Evolutionary conservation across 108 stramenopile species (phyloP), one percentile per base, ranked within the genome.

Genomic region (Pseudonitzschia multiseries): DNA sequence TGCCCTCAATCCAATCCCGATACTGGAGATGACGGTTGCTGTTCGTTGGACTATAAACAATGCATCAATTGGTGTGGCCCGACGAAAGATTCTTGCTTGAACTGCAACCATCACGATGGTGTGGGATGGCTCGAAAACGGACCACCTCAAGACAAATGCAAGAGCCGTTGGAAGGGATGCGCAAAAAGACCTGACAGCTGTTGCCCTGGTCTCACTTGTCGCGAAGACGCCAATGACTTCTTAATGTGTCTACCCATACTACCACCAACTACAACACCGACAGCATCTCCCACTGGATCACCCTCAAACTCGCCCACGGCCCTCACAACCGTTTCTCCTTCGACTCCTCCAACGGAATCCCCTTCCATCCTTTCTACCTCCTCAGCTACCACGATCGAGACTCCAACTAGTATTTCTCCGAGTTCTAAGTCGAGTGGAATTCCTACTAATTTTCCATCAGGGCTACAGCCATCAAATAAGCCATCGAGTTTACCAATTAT

Each of bases 151-250:
- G 46, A 48, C 13, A 14, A 5, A 2, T 48, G 46, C 46, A 48
- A 48, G 46, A 48, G 46, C 18, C 46, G 46, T 48, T 48, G 46
- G 46, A 48, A 48, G 46, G 46, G 46, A 48, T 48, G 46, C 46
- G 17, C 14, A 14, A 48, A 48, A 2, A 48, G 46, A 2, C 46
- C 46, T 14, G 18, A 48, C 12, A 48, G 46, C 18, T 48, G 46
- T 48, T 48, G 46, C 46, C 46, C 46, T 48, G 46, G 46, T 48
- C 46, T 48, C 14, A 48, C 46, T 14, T 48, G 46, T 14, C 46
- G 46, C 46, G 46, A 48, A 48, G 46, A 48, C 12, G 17, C 46
- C 46, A 48, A 48, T 48, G 46, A 48, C 12, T 48, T 8, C 46
- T 48, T 48, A 10, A 48, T 48, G 46, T 48, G 46, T 48, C 46